Conservation (phyloP, 2,329 filamentous ascomycete species). For the Calonectria pauciramosa region DNA sequence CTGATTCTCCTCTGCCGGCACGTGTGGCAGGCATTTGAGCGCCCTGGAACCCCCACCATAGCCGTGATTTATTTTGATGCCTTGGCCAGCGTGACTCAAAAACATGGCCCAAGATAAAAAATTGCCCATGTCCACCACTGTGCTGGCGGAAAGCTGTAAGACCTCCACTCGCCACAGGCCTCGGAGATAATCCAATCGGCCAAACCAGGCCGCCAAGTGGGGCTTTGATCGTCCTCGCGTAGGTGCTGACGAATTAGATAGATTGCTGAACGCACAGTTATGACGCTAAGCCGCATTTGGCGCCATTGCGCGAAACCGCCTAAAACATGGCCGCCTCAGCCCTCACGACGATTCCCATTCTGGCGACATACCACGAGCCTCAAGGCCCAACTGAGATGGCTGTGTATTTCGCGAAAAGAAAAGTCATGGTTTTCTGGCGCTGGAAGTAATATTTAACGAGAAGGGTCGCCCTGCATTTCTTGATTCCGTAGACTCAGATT, state of each 20-base stretch:
- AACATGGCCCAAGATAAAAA: background rate
- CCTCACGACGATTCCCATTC: background rate
- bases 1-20: conserved; percentile 22
- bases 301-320: background rate
- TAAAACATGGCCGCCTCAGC: background rate
- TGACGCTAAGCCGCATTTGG: background rate
- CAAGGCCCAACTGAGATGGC: background rate
- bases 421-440: background rate
- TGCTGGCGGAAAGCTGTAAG: background rate
- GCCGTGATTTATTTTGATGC: too few relatives aligned
- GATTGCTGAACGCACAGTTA: accelerated
- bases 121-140: background rate
- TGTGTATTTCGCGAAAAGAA: background rate
- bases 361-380: background rate
- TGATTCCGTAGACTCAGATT: background rate
- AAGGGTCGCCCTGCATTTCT: background rate
- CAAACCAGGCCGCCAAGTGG: background rate
- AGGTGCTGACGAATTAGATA: background rate
- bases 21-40: conserved; percentile 26
- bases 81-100: background rate
- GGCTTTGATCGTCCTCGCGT: background rate
- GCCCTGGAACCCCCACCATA: conserved; percentile 28
- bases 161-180: background rate
- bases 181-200: background rate
- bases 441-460: background rate